Conservation (phyloP, 768 basidiomycete genomes). For the Tricholoma matsutake region DNA sequence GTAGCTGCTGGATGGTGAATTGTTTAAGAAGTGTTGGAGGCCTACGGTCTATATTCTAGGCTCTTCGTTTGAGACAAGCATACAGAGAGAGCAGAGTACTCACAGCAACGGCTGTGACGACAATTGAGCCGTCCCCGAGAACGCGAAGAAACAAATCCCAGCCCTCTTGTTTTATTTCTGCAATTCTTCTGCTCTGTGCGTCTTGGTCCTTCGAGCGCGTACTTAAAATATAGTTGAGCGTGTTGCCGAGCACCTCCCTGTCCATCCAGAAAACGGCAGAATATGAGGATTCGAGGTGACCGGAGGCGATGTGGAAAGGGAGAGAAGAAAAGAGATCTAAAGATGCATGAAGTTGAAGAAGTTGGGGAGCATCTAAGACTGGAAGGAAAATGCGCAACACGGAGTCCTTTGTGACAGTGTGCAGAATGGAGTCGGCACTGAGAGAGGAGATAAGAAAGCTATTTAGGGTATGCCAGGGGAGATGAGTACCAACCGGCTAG, state of each 20-base stretch:
- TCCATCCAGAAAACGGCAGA: slow-evolving; percentile 72
- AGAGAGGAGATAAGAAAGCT: neutral
- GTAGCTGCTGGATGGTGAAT: slow-evolving; percentile 68
- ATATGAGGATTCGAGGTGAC: slow-evolving; percentile 26
- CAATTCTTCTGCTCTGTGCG: slow-evolving; percentile 43
- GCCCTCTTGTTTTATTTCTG: slow-evolving; percentile 64
- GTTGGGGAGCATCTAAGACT: slow-evolving; percentile 81
- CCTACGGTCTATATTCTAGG: slow-evolving; percentile 82
- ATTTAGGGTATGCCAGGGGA: neutral
- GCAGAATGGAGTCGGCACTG: slow-evolving; percentile 76
- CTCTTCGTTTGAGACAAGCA: slow-evolving; percentile 1
- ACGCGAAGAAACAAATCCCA: slow-evolving; percentile 82
- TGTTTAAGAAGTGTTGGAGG: slow-evolving; percentile 82
- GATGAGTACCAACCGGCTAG: slow-evolving; percentile 46
- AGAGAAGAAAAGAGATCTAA: slow-evolving; percentile 69
- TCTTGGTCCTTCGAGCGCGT: slow-evolving; percentile 39
- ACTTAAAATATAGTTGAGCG: slow-evolving; percentile 41
- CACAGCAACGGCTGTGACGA: slow-evolving; percentile 72
- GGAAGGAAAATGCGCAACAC: slow-evolving; percentile 84
- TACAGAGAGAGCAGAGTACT: slow-evolving; percentile 24
- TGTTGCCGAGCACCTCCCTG: slow-evolving; percentile 51
- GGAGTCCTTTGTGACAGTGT: slow-evolving; percentile 80
- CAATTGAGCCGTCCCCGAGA: slow-evolving; percentile 67
- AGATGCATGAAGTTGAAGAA: slow-evolving; percentile 80
- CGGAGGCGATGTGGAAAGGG: slow-evolving; percentile 34